Evolutionary conservation across 345 rosid genomes (phyloP).

Genomic region (Physaria fendleri): DNA sequence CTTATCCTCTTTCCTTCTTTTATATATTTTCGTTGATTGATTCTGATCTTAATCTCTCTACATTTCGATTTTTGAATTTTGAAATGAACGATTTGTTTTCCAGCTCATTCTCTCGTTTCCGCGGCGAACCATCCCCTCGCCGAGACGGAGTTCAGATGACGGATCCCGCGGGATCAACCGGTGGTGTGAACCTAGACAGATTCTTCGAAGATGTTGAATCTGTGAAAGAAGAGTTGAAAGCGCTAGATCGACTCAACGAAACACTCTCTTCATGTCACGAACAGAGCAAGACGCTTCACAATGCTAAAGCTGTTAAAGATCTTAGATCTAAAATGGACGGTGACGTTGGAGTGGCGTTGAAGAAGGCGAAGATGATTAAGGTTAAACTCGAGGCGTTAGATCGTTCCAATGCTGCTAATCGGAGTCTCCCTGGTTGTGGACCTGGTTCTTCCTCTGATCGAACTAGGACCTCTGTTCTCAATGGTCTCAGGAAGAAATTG

Average conservation of each 20-base stretch:
- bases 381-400: constrained; percentile 81
- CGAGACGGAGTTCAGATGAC: constrained; percentile 29
- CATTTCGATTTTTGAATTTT: neutral
- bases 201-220: constrained; percentile 87
- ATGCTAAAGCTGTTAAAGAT: constrained; percentile 69
- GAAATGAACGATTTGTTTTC: constrained; percentile 77
- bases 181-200: constrained; percentile 68
- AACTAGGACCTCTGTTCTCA: constrained; percentile 73
- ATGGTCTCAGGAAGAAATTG: constrained; percentile 86
- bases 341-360: constrained; percentile 68
- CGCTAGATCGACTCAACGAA: constrained; percentile 56
- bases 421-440: constrained; percentile 72
- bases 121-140: constrained; percentile 41
- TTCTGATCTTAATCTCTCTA: constrained; percentile 15
- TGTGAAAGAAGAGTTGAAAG: constrained; percentile 66
- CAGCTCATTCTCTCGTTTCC: constrained; percentile 60
- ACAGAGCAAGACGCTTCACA: constrained; percentile 83
- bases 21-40: neutral
- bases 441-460: constrained; percentile 90
- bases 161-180: constrained; percentile 29
- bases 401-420: constrained; percentile 76
- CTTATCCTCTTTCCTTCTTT: neutral
- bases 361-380: constrained; percentile 76
- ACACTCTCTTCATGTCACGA: constrained; percentile 68
- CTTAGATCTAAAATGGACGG: constrained; percentile 74